These are phyloP conservation scores for Suhomyces emberorum DNA, from an alignment of 805 yeast genomes.

Conservation along the genomic window DNA sequence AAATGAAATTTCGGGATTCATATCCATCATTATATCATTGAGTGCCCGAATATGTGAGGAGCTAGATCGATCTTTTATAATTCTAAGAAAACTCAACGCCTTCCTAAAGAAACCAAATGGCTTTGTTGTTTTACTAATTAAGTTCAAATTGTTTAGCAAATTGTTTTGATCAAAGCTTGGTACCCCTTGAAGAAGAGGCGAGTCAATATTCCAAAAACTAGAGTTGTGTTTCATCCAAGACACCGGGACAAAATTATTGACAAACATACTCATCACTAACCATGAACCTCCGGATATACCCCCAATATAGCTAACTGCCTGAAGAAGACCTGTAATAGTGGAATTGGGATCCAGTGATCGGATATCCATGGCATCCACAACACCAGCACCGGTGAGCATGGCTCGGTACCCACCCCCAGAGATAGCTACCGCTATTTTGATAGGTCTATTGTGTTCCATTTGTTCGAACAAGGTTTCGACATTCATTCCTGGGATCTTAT, in stretches of 20 bases:
- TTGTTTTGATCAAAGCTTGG: conserved; percentile 46
- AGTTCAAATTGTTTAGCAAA: background rate
- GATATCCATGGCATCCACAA: conserved; percentile 47
- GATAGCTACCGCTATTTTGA: conserved; percentile 38
- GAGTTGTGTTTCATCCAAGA: conserved; percentile 17
- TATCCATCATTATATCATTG: background rate
- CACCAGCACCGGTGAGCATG: conserved; percentile 59
- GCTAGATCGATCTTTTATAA: conserved; percentile 3
- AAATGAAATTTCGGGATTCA: background rate
- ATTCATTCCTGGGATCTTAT: conserved; percentile 33
- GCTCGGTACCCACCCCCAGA: conserved; percentile 59
- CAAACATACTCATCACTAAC: conserved; percentile 50
- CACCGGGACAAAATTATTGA: conserved; percentile 30
- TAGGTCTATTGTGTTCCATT: conserved; percentile 8
- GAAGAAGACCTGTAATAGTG: conserved; percentile 50
- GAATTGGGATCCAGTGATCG: conserved; percentile 36
- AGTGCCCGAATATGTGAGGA: background rate
- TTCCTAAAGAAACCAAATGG: background rate
- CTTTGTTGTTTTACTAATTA: background rate
- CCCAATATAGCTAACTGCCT: conserved; percentile 52
- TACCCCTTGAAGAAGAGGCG: conserved; percentile 53
- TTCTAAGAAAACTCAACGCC: background rate
- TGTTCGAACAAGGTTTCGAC: conserved; percentile 16
- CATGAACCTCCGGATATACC: conserved; percentile 77
- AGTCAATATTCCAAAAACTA: conserved; percentile 41